phyloP scores from a whole-genome alignment of 345 rosid species.

The thale cress (Arabidopsis thaliana) region DNA sequence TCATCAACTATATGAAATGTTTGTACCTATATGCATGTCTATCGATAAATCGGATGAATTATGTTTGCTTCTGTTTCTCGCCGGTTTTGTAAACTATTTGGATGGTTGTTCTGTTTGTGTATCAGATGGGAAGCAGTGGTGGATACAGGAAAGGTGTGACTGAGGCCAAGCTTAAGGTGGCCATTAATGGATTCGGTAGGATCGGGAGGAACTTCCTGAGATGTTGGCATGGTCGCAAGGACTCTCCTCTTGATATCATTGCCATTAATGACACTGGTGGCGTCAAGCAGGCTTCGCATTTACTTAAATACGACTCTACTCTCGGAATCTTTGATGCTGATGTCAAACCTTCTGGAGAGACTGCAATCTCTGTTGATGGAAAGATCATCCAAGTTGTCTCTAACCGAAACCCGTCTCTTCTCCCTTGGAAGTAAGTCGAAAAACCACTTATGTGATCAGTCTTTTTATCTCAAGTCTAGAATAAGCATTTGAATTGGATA shows the following conservation, averaged over 20 bases:
- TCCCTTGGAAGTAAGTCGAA: slow-evolving; percentile 80
- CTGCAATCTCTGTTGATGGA: slow-evolving; percentile 87
- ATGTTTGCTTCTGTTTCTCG: neutral
- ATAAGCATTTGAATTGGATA: slow-evolving; percentile 6
- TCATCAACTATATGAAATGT: slow-evolving; percentile 14
- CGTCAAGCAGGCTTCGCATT: slow-evolving; percentile 93
- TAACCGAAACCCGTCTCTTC: slow-evolving; percentile 70
- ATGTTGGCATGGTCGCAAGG: slow-evolving; percentile 95
- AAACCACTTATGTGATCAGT: slow-evolving; percentile 13
- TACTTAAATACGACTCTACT: slow-evolving; percentile 91
- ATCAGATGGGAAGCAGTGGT: slow-evolving; percentile 67
- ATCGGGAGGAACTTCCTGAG: slow-evolving; percentile 97
- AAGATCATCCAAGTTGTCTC: slow-evolving; percentile 89
- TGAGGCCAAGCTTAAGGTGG: slow-evolving; percentile 89
- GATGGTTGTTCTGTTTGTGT: slow-evolving; percentile 14
- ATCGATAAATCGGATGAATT: neutral
- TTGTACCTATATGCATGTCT: slow-evolving; percentile 7
- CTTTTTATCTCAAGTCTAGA: neutral
- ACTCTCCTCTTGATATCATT: slow-evolving; percentile 85
- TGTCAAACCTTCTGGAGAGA: slow-evolving; percentile 77
- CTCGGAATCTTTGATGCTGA: slow-evolving; percentile 92
- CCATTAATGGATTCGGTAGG: slow-evolving; percentile 91
- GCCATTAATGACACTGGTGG: slow-evolving; percentile 91
- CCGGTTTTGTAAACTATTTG: slow-evolving; percentile 1
- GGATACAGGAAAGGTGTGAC: slow-evolving; percentile 70